Conservation (phyloP, 805 yeast genomes). For the Wickerhamomyces bisporus region DNA sequence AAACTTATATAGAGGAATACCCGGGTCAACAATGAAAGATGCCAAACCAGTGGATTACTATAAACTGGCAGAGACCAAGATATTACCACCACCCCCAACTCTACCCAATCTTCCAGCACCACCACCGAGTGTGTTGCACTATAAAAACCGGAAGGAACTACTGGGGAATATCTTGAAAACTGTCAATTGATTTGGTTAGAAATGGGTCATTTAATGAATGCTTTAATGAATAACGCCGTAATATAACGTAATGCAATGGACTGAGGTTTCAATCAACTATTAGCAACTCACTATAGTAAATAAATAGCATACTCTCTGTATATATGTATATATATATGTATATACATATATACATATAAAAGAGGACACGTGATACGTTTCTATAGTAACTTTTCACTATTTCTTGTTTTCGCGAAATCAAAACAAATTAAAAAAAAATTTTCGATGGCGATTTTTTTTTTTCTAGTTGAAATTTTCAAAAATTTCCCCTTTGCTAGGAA, state of each 20-base stretch:
- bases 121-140: slow-evolving; percentile 20
- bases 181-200: slow-evolving; percentile 8
- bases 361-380: background rate
- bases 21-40: slow-evolving; percentile 22
- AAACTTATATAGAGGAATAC: slow-evolving; percentile 24
- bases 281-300: no score
- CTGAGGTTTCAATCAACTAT: no score
- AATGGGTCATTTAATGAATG: no score
- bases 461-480: background rate
- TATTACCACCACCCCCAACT: slow-evolving; percentile 23
- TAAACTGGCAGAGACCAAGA: slow-evolving; percentile 14
- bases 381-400: background rate
- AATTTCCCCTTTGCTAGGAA: slow-evolving; percentile 1
- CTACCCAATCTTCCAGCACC: slow-evolving; percentile 19
- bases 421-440: no score
- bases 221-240: no score
- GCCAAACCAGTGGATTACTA: slow-evolving; percentile 12
- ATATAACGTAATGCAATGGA: no score
- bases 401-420: no score
- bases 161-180: slow-evolving; percentile 20
- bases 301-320: no score
- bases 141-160: slow-evolving; percentile 8
- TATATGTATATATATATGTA: no score
- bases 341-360: no score
- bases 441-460: slow-evolving; percentile 7